These are phyloP conservation scores for Cicer chorassanicum DNA, from an alignment of 306 rosid species.

Conservation along the genomic window DNA sequence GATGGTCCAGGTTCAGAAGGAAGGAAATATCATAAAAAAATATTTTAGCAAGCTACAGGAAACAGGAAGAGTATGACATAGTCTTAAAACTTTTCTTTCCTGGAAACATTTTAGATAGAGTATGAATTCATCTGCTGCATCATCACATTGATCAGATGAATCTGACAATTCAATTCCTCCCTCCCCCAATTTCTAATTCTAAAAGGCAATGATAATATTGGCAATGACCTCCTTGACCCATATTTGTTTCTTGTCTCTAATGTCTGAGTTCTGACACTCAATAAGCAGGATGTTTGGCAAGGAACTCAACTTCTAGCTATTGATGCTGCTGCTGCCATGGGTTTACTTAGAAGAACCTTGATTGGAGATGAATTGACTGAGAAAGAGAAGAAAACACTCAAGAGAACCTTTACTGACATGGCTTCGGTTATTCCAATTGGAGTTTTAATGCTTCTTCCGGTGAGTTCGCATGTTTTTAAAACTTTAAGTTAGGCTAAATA, in stretches of 20 bases:
- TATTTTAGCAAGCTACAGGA: slow-evolving; percentile 78
- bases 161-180: not conserved
- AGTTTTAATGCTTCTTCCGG: slow-evolving; percentile 95
- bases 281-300: slow-evolving; percentile 93
- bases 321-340: slow-evolving; percentile 80
- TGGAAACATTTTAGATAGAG: slow-evolving; percentile 34
- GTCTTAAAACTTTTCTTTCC: slow-evolving; percentile 29
- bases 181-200: slow-evolving; percentile 8
- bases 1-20: slow-evolving; percentile 66
- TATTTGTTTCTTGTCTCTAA: slow-evolving; percentile 32
- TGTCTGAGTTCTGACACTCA: slow-evolving; percentile 36
- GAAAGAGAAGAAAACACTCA: slow-evolving; percentile 85
- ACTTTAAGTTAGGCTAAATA: slow-evolving; percentile 10
- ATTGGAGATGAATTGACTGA: slow-evolving; percentile 85
- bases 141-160: slow-evolving; percentile 33
- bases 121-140: slow-evolving; percentile 31
- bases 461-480: slow-evolving; percentile 51
- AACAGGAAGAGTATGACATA: slow-evolving; percentile 72
- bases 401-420: slow-evolving; percentile 86
- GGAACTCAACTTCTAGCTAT: slow-evolving; percentile 95
- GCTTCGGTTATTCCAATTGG: slow-evolving; percentile 96
- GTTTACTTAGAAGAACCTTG: slow-evolving; percentile 76
- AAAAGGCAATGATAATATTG: slow-evolving; percentile 26
- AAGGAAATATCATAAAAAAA: slow-evolving; percentile 68
- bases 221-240: not conserved